Evolutionary conservation across 1,284 basidiomycete species (phyloP), one percentile per base, ranked within the genome.

Genomic region (Boletus mariae): DNA sequence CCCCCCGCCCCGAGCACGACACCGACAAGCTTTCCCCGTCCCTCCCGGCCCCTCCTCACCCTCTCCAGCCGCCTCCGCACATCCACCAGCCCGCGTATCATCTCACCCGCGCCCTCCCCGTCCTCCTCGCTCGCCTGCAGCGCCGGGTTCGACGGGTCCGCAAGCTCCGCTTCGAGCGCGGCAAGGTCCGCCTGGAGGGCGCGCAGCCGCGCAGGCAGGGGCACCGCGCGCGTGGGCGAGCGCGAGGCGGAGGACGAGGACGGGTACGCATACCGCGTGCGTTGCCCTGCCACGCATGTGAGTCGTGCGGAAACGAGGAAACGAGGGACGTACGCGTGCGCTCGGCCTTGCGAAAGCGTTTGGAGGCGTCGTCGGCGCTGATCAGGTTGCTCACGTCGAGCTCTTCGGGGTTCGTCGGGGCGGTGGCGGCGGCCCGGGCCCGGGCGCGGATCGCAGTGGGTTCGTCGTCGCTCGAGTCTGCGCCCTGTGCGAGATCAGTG

Each of bases 51-150:
- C 62, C 80, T 81, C 49, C 78, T 76, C 52, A 90, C 82, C 71
- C 80, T 84, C 55, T 85, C 83, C 53, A 91, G 65, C 47, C 89
- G 70, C 23, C 77, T 74, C 57, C 86, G 75, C 12, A 90, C 84
- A 60, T 89, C 88, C 5, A 89, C 84, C 47, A 91, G 69, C 0
- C 85, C 87, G 44, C 82, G 78, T 58, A 91, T 84, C 54, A 92
- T 76, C 63, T 87, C 85, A 6, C 85, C 88, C 0, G 87, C 77
- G n/a, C 77, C 77, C 40, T 80, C 79, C 49, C 83, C 80, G 11
- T 58, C 82, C 71, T 71, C 79, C 71, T 64, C 66, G 28, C 59
- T 49, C 25, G 53, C 59, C 35, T 66, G 65, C 65, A 88, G 62
- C n/a, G 80, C 68, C 6, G 84, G 83, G 66, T 84, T 88, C 3